Conservation (phyloP, 2,329 filamentous ascomycete species). For the Madurella fahalii region DNA sequence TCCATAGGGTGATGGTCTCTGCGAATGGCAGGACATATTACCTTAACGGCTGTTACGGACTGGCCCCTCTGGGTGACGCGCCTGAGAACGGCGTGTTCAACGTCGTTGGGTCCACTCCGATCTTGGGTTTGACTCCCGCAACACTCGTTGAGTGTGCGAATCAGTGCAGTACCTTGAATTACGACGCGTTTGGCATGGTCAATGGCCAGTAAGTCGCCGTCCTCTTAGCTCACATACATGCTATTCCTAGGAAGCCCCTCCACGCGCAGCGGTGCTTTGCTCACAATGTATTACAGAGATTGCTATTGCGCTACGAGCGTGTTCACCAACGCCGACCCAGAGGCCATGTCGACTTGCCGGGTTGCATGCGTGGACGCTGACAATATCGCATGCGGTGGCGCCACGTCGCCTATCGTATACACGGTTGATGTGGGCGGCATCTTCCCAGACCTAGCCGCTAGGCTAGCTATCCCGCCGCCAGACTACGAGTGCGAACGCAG, state of each 20-base stretch:
- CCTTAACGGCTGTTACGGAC: conserved; percentile 13
- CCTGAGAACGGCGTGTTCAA: background rate
- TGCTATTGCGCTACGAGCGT: conserved; percentile 10
- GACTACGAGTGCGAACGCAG: no score
- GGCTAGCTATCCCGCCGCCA: no score
- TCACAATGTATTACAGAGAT: background rate
- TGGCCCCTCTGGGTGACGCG: background rate
- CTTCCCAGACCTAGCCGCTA: no score
- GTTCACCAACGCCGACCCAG: background rate
- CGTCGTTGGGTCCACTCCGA: background rate
- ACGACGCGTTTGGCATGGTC: conserved; percentile 8
- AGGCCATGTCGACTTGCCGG: no score
- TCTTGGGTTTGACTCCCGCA: background rate
- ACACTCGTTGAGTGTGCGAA: conserved; percentile 13
- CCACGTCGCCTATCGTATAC: no score
- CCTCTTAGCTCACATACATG: background rate
- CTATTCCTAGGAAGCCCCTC: no score
- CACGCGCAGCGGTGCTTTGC: background rate
- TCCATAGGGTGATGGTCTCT: conserved; percentile 3
- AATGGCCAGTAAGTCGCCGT: conserved; percentile 12
- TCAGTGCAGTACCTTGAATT: background rate
- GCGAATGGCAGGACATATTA: background rate
- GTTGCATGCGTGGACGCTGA: no score
- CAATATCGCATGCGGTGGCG: no score
- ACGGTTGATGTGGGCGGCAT: no score